Percentiles rank a stretch among this genome's conserved stretches.
Conservation (phyloP, 2,329 filamentous ascomycete genomes). For the Ceratocystis diversiconidia region DNA sequence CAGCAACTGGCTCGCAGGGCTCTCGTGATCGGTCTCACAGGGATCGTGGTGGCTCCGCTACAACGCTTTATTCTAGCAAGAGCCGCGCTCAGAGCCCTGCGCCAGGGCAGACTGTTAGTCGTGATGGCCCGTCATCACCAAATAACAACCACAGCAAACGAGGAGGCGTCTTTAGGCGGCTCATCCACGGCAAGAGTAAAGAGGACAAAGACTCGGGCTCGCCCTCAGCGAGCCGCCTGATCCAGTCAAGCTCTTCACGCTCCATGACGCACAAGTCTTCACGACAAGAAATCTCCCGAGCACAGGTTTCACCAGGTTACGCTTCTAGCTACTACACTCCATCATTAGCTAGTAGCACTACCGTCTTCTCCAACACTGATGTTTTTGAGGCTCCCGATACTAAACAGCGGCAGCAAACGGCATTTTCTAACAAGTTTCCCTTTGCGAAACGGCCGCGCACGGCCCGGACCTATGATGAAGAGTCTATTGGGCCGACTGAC, state of each 20-base stretch:
- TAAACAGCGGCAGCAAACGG: constrained; percentile 10
- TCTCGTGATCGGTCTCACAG: constrained; percentile 26
- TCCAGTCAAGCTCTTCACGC: constrained; percentile 12
- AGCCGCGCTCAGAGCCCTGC: constrained; percentile 68
- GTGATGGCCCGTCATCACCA: constrained; percentile 25
- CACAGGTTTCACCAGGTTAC: constrained; percentile 25
- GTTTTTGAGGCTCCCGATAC: constrained; percentile 19
- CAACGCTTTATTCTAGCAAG: constrained; percentile 32
- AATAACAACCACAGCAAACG: constrained; percentile 24
- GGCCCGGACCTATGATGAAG: constrained; percentile 38
- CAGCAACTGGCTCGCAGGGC: neutral
- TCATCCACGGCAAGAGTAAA: constrained; percentile 16
- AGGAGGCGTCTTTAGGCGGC: constrained; percentile 23
- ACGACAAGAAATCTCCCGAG: constrained; percentile 28
- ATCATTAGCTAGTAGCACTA: constrained; percentile 2
- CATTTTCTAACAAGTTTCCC: constrained; percentile 49
- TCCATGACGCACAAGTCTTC: constrained; percentile 36
- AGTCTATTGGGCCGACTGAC: constrained; percentile 46
- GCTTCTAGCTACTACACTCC: constrained; percentile 9
- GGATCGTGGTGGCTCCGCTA: constrained; percentile 36
- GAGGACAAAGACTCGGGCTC: constrained; percentile 9
- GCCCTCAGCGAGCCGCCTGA: constrained; percentile 22
- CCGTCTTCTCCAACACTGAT: constrained; percentile 14
- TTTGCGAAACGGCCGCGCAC: constrained; percentile 44
- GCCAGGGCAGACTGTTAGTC: constrained; percentile 51